Percentiles rank a stretch among this genome's conserved stretches.
Evolutionary conservation across 2,329 filamentous ascomycete species (phyloP).

Genomic region (Sclerotinia trifoliorum): DNA sequence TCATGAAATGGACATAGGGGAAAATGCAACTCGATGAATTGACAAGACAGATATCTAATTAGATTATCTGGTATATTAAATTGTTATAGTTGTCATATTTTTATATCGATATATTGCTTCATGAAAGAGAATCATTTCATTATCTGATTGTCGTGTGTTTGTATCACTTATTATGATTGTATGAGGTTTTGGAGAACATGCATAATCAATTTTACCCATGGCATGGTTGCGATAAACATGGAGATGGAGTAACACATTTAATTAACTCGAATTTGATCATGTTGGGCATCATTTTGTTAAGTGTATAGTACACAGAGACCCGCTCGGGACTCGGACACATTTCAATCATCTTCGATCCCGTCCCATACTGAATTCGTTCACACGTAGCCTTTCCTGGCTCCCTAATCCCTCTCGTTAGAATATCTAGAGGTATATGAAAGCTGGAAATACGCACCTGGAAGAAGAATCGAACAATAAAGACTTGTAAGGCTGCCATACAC

Average conservation of each 20-base stretch:
- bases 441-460: slow-evolving; percentile 67
- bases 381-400: slow-evolving; percentile 68
- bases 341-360: slow-evolving; percentile 23
- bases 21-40: too few species aligned
- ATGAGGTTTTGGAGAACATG: not conserved
- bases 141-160: not conserved
- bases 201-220: not conserved
- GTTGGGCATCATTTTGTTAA: slow-evolving; percentile 11
- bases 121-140: not conserved
- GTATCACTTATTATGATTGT: not conserved
- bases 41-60: too few species aligned
- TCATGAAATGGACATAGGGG: too few species aligned
- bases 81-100: too few species aligned
- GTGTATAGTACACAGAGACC: slow-evolving; percentile 22
- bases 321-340: slow-evolving; percentile 17
- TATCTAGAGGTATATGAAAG: not conserved
- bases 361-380: slow-evolving; percentile 42
- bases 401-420: slow-evolving; percentile 43
- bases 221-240: not conserved
- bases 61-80: too few species aligned
- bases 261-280: slow-evolving; percentile 10
- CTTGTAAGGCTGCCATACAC: slow-evolving; percentile 92
- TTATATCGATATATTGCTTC: not conserved
- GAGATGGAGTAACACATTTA: slow-evolving; percentile 6
- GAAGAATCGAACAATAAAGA: slow-evolving; percentile 97